Evolutionary conservation across 1,139 yeast species (phyloP), one percentile per base, ranked within the genome.

Genomic region (Candida tropicalis): DNA sequence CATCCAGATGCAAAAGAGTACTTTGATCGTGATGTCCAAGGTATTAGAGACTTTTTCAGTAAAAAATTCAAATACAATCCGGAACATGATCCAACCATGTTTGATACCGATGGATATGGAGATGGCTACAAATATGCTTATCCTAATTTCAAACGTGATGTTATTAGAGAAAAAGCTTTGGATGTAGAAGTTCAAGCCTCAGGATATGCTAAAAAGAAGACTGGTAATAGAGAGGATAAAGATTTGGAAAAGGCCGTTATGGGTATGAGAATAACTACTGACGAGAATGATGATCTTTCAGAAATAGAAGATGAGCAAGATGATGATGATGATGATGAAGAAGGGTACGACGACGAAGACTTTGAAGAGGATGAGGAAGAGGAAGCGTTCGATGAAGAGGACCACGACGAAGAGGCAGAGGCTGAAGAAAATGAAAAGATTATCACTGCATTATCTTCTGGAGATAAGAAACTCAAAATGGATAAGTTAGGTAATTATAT

Each of bases 161-260:
- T 93, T 3, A 53, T 69, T 47, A 78, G 97, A 58, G 70, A 65
- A 11, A 85, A 79, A 39, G 79, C 79, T 46, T 73, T 93, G 52
- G 99, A 93, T 66, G 77, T 82, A 12, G 81, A 84, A 51, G 95
- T 93, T 4, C 84, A 85, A 56, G 99, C 99, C 0, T 88, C 97
- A 1, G 99, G 99, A 1, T 89, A 79, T 61, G 81, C 84, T 40
- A 88, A 84, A 62, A 87, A 87, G 66, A 79, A 77, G 56, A 66
- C 69, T 25, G 77, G 80, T 6, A 71, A 68, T 44, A 57, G 59
- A 43, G 75, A 72, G 47, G 73, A 63, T 39, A 75, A 77, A 51
- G 95, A 87, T 48, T 73, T 90, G 53, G 97, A 90, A 60, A 76
- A 72, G 40, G 96, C 95, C 0, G 81, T 89, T 45, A 65, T 75